Evolutionary conservation across 1,284 basidiomycete genomes (phyloP).

Genomic region (Apiotrichum sp.): DNA sequence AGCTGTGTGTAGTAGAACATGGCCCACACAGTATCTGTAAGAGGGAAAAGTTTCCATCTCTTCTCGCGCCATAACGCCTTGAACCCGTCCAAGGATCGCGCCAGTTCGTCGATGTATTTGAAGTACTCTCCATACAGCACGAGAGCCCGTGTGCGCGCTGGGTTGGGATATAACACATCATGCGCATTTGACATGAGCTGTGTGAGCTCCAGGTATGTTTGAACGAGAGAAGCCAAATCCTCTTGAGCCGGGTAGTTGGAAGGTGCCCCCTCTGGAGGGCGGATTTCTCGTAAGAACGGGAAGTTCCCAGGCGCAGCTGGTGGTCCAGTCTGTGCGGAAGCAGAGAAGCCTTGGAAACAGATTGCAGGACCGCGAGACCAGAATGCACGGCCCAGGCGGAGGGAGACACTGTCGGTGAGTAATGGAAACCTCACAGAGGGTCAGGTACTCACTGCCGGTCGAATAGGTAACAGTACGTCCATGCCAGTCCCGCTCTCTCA

Average conservation of each 20-base stretch:
- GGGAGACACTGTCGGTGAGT: constrained; percentile 26
- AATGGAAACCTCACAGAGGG: background rate
- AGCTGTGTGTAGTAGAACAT: constrained; percentile 43
- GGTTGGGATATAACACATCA: constrained; percentile 45
- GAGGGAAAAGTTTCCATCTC: constrained; percentile 38
- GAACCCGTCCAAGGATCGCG: constrained; percentile 43
- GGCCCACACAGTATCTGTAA: constrained; percentile 39
- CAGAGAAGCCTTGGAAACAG: constrained; percentile 45
- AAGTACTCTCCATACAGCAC: constrained; percentile 43
- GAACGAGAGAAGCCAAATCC: constrained; percentile 40
- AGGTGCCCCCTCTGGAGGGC: constrained; percentile 4
- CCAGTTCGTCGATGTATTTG: constrained; percentile 46
- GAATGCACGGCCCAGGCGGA: constrained; percentile 45
- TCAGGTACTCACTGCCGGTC: constrained; percentile 36
- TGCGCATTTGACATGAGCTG: constrained; percentile 47
- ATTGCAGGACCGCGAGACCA: constrained; percentile 46
- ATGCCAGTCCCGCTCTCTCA: constrained; percentile 42
- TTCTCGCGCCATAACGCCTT: constrained; percentile 40
- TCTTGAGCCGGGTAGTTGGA: constrained; percentile 27
- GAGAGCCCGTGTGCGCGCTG: constrained; percentile 38
- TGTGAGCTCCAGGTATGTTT: constrained; percentile 46
- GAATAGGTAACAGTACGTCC: constrained; percentile 48
- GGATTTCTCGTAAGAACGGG: constrained; percentile 36
- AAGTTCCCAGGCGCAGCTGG: constrained; percentile 41
- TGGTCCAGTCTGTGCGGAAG: constrained; percentile 42